Conservation (phyloP, 441 rosid genomes). For the Omphalea diandra region DNA sequence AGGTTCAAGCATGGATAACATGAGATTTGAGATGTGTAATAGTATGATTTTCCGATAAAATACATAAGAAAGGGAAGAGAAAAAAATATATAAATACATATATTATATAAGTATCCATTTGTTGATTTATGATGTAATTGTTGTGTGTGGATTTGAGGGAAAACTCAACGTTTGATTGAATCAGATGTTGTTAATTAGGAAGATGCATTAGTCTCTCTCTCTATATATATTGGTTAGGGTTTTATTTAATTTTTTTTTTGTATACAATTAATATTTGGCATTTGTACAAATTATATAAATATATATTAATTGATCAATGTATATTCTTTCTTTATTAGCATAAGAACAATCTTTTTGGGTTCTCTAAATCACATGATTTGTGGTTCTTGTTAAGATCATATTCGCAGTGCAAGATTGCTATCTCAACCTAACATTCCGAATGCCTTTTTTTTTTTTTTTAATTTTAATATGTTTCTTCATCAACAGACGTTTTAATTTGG, state of each 20-base stretch:
- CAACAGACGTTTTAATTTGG: too few relatives aligned
- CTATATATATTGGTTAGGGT: slow-evolving; percentile 11
- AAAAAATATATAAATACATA: not conserved
- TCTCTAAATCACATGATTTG: not conserved
- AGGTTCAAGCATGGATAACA: slow-evolving; percentile 43
- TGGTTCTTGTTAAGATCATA: not conserved
- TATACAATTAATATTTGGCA: not conserved
- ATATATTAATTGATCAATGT: not conserved
- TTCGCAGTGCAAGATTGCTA: not conserved
- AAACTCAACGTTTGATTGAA: not conserved
- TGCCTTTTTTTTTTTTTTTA: not conserved
- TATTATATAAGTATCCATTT: slow-evolving; percentile 8
- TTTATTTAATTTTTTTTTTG: slow-evolving; percentile 4
- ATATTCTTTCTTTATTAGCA: slow-evolving; percentile 6
- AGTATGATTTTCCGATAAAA: slow-evolving; percentile 47
- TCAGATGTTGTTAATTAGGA: slow-evolving; percentile 8
- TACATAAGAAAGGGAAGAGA: not conserved
- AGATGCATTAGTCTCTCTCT: not conserved
- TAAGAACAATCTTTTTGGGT: not conserved
- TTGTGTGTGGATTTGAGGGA: slow-evolving; percentile 9
- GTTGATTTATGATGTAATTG: slow-evolving; percentile 17
- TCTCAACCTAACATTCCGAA: not conserved
- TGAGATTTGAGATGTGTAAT: slow-evolving; percentile 54
- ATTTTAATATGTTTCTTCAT: too few relatives aligned
- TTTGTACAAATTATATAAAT: slow-evolving; percentile 18